Base-by-base conservation (phyloP, 2,329 filamentous ascomycete species). In the Penicillium brasilianum region DNA sequence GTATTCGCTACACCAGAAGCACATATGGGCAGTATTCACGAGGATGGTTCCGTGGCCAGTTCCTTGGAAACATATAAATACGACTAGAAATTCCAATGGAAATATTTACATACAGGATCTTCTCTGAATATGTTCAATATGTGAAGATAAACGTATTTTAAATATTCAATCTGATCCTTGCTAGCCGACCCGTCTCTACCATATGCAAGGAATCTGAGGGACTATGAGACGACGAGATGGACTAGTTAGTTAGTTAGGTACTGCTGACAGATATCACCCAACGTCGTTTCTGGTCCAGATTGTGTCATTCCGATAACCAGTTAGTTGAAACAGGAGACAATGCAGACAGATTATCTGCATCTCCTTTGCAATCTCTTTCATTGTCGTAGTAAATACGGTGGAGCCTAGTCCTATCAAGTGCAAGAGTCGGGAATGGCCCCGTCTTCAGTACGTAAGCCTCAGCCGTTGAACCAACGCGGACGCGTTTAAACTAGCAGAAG, bases 401-500 rank as follows among this genome's bases (percentile, higher is more conserved):
- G n/a, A 34, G 48, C 30, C 48, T 50, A 50, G 48, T 50, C n/a
- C 11, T 28, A n/a, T n/a, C 2, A 4, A n/a, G 3, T 9, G 8
- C 32, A 13, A 20, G 8, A 20, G n/a, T 43, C 18, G n/a, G 22
- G 39, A 20, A 22, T 30, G 46, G 46, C 28, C 28, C 46, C 46
- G 28, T 32, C 28, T 32, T n/a, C 18, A 32, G 48, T 34, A 50
- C 48, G 48, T 50, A 50, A 50, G 48, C 48, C n/a, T 50, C 48
- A 50, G 48, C 48, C 48, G 14, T 34, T 18, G 25, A 50, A 32
- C 48, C 20, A 46, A 48, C 44, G 9, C 16, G 8, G 14, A 6
- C 14, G 10, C 44, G 4, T 48, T 16, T n/a, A 37, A 7, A 30
- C 22, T 46, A 28, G 22, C 30, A 46, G 41, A 49, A 56, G 58